Evolutionary conservation across 176 grass and related monocot species (phyloP), one percentile per base, ranked within the genome.

Genomic region (Chrysopogon serrulatus): DNA sequence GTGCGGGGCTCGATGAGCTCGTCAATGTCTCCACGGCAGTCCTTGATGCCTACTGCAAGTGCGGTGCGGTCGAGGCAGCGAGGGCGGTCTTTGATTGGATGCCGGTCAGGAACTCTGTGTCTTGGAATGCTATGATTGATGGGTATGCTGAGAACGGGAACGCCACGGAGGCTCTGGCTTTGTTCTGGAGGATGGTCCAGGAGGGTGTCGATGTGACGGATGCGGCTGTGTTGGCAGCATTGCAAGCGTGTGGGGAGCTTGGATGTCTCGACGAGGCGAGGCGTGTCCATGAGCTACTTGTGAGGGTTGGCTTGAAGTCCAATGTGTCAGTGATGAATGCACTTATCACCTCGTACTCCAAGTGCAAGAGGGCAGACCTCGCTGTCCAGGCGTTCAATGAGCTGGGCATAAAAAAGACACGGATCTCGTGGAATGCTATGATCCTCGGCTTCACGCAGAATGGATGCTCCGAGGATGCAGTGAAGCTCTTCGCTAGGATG

Each of bases 61-160:
- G 92, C 0, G 80, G 83, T 4, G 86, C 74, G 4, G 19, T 94
- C 2, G n/a, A 67, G 24, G 43, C 15, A 0, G 91, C 91, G 0
- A 82, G 81, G 47, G 61, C 32, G 0, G 71, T 92, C 2, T 92
- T 73, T 8, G 27, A 73, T 47, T 73, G 42, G 32, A 93, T 93
- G 87, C 77, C 54, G 0, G 10, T 53, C 17, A 93, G 68, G 84
- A 90, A 93, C 64, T 78, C 81, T 0, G 83, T 94, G 41, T 89
- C 90, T 7, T 92, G 90, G 90, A 92, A 92, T 13, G 80, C 87
- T 17, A 92, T 89, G 90, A 92, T 92, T 5, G 77, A 87, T 59
- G 90, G 84, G 26, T 89, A 87, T 30, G 87, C 79, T 8, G 45
- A 89, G 39, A 87, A 77, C 65, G 80, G 87, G 43, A 19, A 87